phyloP scores from a whole-genome alignment of 768 basidiomycete genomes.

The Leucocoprinus birnbaumii region DNA sequence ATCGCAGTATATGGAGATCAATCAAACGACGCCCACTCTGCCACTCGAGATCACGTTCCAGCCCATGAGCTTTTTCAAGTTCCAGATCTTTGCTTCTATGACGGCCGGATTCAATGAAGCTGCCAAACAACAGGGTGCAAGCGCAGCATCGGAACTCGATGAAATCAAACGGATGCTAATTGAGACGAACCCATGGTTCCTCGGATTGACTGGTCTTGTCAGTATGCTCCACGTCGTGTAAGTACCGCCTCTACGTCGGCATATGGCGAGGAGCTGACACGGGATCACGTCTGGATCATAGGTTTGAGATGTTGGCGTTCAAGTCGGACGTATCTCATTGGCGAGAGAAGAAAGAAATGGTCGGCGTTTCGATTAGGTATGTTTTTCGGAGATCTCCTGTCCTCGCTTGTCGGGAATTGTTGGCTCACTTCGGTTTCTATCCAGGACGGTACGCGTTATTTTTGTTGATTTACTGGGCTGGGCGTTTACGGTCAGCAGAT shows the following conservation, averaged over 20 bases:
- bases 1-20: constrained; percentile 81
- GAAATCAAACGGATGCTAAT: constrained; percentile 94
- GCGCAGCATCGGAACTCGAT: constrained; percentile 73
- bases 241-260: constrained; percentile 26
- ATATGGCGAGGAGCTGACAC: constrained; percentile 46
- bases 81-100: constrained; percentile 83
- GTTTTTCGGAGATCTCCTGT: constrained; percentile 18
- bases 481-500: constrained; percentile 36
- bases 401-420: constrained; percentile 1
- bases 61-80: constrained; percentile 84
- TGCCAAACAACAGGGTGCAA: constrained; percentile 67
- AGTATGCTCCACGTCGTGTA: constrained; percentile 85
- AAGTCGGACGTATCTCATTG: constrained; percentile 94
- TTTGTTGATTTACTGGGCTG: not conserved
- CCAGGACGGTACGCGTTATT: constrained; percentile 51
- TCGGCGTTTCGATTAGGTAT: constrained; percentile 91
- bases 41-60: constrained; percentile 83
- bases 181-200: constrained; percentile 86
- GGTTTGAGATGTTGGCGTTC: constrained; percentile 96
- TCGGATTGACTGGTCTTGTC: constrained; percentile 81
- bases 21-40: constrained; percentile 72
- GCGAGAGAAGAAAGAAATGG: constrained; percentile 92
- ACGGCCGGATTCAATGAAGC: constrained; percentile 86
- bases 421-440: constrained; percentile 11
- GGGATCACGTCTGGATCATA: constrained; percentile 23